Conservation (phyloP, 1,284 basidiomycete species). For the Thelephora terrestris region DNA sequence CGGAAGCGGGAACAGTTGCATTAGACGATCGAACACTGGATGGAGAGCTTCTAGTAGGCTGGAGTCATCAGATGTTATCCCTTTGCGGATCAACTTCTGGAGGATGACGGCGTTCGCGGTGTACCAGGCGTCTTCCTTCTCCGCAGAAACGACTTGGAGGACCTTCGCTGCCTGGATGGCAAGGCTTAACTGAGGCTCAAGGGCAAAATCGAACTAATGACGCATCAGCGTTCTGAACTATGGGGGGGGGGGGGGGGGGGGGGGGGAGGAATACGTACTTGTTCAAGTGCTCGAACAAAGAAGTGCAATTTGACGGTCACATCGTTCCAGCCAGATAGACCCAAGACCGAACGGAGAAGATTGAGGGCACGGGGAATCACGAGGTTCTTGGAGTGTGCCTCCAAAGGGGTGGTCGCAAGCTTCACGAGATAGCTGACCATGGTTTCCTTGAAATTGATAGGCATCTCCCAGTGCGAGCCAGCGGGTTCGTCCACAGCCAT, state of each 20-base stretch:
- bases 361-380: conserved; percentile 72
- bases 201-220: conserved; percentile 60
- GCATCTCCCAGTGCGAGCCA: conserved; percentile 55
- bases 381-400: conserved; percentile 51
- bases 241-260: conserved; percentile 18
- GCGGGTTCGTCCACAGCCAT: conserved; percentile 17
- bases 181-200: conserved; percentile 53
- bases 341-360: conserved; percentile 76
- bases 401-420: conserved; percentile 68
- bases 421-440: conserved; percentile 93
- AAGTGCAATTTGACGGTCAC: conserved; percentile 88
- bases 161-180: conserved; percentile 86
- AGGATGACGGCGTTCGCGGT: conserved; percentile 66
- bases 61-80: conserved; percentile 70
- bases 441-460: conserved; percentile 75
- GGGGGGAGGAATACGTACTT: conserved; percentile 38
- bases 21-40: conserved; percentile 80
- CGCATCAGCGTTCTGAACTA: neutral
- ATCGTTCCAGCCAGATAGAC: conserved; percentile 83
- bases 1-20: conserved; percentile 74
- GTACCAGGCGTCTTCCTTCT: conserved; percentile 85
- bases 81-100: conserved; percentile 85
- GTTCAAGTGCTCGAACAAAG: conserved; percentile 76
- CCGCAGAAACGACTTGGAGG: conserved; percentile 77
- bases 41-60: conserved; percentile 72